Conservation (phyloP, 345 rosid species). For the Geranium brycei region DNA sequence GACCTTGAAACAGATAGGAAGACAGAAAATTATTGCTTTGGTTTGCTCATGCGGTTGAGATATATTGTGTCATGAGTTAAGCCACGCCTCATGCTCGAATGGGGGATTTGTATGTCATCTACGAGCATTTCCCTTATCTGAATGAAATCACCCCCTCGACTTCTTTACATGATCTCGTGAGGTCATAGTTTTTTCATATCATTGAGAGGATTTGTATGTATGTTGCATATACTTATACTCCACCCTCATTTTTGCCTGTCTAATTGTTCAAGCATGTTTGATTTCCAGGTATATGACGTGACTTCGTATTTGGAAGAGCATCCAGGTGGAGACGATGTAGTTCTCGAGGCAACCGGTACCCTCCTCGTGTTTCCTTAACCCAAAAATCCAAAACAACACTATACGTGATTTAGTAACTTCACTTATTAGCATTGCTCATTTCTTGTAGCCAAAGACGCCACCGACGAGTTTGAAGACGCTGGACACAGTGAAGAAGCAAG, state of each 20-base stretch:
- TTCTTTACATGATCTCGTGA: too few relatives aligned
- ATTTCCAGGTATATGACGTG: slow-evolving; percentile 64
- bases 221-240: not conserved
- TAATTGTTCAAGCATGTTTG: not conserved
- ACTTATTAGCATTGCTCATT: slow-evolving; percentile 1
- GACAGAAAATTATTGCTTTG: too few relatives aligned
- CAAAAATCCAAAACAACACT: not conserved
- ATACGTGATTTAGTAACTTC: not conserved
- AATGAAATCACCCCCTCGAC: too few relatives aligned
- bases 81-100: too few relatives aligned
- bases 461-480: slow-evolving; percentile 76
- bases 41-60: too few relatives aligned
- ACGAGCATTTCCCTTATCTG: too few relatives aligned
- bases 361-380: not conserved
- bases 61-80: too few relatives aligned
- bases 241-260: not conserved
- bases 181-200: too few relatives aligned
- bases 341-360: slow-evolving; percentile 58
- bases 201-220: too few relatives aligned
- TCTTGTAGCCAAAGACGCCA: slow-evolving; percentile 63
- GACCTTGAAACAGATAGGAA: too few relatives aligned
- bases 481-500: slow-evolving; percentile 69
- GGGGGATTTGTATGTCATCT: too few relatives aligned
- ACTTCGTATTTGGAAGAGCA: slow-evolving; percentile 77
- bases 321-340: slow-evolving; percentile 90